These are phyloP conservation scores for Colletotrichum sp. DNA, from an alignment of 2,329 filamentous ascomycete genomes.

Conservation along the genomic window DNA sequence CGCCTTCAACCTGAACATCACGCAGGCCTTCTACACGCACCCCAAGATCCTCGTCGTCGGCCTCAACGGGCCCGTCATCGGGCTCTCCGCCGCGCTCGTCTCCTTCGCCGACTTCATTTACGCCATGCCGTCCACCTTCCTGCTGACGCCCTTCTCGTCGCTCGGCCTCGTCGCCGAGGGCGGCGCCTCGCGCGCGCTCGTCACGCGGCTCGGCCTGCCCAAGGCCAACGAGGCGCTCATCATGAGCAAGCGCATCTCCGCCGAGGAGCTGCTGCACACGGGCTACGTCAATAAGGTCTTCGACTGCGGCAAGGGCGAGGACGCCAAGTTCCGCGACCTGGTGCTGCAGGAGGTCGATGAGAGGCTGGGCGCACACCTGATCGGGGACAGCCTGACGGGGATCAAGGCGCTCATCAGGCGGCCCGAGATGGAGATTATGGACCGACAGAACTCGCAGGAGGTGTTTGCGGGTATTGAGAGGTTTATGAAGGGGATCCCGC, in stretches of 20 bases:
- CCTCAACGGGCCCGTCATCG: conserved; percentile 90
- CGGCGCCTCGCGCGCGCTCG: conserved; percentile 78
- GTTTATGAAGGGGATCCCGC: conserved; percentile 81
- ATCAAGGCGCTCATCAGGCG: conserved; percentile 85
- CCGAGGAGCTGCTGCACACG: conserved; percentile 73
- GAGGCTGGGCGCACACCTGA: conserved; percentile 78
- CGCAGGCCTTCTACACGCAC: conserved; percentile 89
- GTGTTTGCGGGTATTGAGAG: conserved; percentile 85
- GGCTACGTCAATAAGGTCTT: conserved; percentile 92
- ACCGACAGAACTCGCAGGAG: conserved; percentile 81
- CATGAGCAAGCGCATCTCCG: conserved; percentile 80
- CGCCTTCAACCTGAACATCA: conserved; percentile 86
- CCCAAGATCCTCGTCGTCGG: conserved; percentile 92
- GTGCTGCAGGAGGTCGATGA: conserved; percentile 85
- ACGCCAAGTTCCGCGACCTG: conserved; percentile 70
- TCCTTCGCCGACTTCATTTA: conserved; percentile 94
- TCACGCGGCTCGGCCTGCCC: conserved; percentile 77
- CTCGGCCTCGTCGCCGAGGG: conserved; percentile 92
- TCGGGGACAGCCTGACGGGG: conserved; percentile 76
- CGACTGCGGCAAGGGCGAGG: conserved; percentile 59
- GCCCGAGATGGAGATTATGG: conserved; percentile 74
- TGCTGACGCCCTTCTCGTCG: conserved; percentile 90
- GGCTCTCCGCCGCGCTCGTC: conserved; percentile 83
- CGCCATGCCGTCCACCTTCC: conserved; percentile 77
- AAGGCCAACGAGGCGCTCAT: conserved; percentile 93